Evolutionary conservation across 805 yeast species (phyloP), one percentile per base, ranked within the genome.

Genomic region (Yarrowia phangngaensis): DNA sequence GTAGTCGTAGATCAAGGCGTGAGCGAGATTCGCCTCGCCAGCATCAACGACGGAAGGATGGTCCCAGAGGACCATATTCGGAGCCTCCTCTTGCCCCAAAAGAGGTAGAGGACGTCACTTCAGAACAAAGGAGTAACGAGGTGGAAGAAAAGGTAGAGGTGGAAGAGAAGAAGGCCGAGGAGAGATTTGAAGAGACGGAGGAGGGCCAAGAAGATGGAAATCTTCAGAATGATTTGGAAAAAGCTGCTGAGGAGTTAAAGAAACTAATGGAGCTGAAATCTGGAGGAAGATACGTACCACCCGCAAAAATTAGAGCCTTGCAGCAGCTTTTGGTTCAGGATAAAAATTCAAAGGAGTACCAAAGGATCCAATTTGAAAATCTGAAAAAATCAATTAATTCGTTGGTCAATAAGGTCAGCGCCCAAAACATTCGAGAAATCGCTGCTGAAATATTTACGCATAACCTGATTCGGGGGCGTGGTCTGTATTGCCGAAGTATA

Each of bases 401-500:
- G 1, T 60, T 69, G 7, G 60, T 84, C 14, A 73, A 74, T 54
- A 70, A 67, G 40, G 70, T 74, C 2, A 70, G 69, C 51, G 61
- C 58, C 4, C 54, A 62, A 2, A 81, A 82, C 53, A 60, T 85
- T 20, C 71, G 71, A 48, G 66, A 63, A 2, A 67, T 74, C 2
- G 74, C 74, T 6, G 60, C 68, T 13, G 74, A 72, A 4, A 60
- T 86, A 4, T 77, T 84, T 58, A 62, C 69, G 33, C 59, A 74
- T 50, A 86, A 88, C 58, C 51, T 88, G 9, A 53, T 72, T 1
- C 64, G 85, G 40, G 89, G 82, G 0, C 66, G 71, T 23, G 89
- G 89, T 1, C 54, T 81, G 1, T 62, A 84, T 8, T 75, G 76
- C n/a, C 69, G 79, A 40, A 65, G 73, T 30, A 43, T 84, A 2